phyloP scores from a whole-genome alignment of 345 rosid species.

The Hypericum androsaemum region DNA sequence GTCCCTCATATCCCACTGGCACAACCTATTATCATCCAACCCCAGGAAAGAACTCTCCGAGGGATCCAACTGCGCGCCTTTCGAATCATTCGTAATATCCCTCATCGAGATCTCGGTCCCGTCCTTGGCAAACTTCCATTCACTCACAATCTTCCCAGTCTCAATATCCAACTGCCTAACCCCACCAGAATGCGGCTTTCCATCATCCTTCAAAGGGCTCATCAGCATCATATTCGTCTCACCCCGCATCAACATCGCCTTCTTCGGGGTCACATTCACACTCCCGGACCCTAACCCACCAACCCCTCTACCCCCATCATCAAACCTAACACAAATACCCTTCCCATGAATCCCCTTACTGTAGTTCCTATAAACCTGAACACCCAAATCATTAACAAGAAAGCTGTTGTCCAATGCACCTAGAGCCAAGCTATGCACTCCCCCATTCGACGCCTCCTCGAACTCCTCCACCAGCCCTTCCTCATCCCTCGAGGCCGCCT shows the following conservation, averaged over 20 bases:
- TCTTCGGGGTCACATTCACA: conserved; percentile 47
- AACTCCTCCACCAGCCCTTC: conserved; percentile 63
- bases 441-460: conserved; percentile 82
- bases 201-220: conserved; percentile 64
- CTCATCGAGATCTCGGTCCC: conserved; percentile 80
- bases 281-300: conserved; percentile 20
- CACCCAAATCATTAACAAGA: conserved; percentile 76
- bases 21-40: conserved; percentile 82
- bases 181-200: conserved; percentile 56
- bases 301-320: conserved; percentile 21
- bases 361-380: conserved; percentile 73
- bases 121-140: conserved; percentile 90
- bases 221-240: conserved; percentile 95
- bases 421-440: conserved; percentile 78
- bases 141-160: conserved; percentile 73
- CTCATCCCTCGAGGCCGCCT: conserved; percentile 23
- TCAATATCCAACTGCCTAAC: conserved; percentile 82
- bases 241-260: conserved; percentile 84
- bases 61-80: conserved; percentile 87
- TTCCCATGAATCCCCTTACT: conserved; percentile 69
- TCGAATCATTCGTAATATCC: conserved; percentile 72
- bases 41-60: conserved; percentile 90
- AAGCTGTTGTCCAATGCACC: conserved; percentile 90
- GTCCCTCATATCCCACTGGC: conserved; percentile 98
- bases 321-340: conserved; percentile 61